Evolutionary conservation across 1,284 basidiomycete species (phyloP), one percentile per base, ranked within the genome.

Genomic region (Cutaneotrichosporon cavernicola): DNA sequence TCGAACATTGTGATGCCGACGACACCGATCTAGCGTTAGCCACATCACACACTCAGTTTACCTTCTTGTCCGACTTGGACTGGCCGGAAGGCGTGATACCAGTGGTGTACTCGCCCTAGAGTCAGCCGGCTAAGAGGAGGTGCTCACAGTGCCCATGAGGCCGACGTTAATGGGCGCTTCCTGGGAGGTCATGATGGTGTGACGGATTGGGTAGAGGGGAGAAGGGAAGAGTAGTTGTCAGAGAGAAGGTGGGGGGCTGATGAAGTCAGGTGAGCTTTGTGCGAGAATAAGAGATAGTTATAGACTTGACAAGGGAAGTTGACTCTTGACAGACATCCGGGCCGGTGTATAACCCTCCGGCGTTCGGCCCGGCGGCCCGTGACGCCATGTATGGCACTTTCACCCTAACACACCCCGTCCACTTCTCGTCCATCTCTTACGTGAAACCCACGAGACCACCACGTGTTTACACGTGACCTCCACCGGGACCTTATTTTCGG

Each of bases 51-150:
- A 5, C 11, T 43, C 75, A 64, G 43, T 76, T 64, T 63, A 89
- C 90, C 85, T 94, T 96, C 83, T 96, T 96, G 83, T 96, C 93
- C 9, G 92, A 94, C 75, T 90, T 92, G 22, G 92, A 94, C 52
- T 90, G 89, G n/a, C 92, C 91, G 40, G 88, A 86, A 18, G 87
- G 88, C 5, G 91, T 92, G 88, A 91, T 95, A 76, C 93, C 93
- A 60, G 93, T 96, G 64, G 93, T 96, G 81, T 96, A 95, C 83
- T 94, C 66, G 43, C 77, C 76, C 76, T 79, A 58, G 0, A 26
- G 18, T 47, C 34, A 46, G 51, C 22, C 7, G 18, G 18, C 40
- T 2, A 8, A 8, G 0, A 21, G 40, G 5, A n/a, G 21, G 2
- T n/a, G 72, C 77, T 75, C 59, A 79, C 77, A 49, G 77, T 79